A percentile compares a stretch with the other conserved stretches of the same genome.
Conservation (phyloP, 805 yeast species). For the Metschnikowia anglica region DNA sequence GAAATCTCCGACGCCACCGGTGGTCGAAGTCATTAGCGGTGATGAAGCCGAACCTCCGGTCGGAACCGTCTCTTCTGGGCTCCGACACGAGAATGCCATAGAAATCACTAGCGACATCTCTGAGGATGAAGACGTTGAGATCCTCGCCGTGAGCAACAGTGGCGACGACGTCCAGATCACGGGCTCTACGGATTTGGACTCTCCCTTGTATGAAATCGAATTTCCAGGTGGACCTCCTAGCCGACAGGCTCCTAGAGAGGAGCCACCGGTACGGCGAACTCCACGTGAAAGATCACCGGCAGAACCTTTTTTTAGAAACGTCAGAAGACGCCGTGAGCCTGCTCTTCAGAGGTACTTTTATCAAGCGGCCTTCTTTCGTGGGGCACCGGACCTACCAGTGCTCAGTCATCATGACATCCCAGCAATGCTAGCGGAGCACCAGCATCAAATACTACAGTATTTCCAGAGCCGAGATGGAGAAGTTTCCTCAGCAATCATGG, state of each 20-base stretch:
- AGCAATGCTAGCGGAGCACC: conserved; percentile 12
- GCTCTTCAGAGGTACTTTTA: not conserved
- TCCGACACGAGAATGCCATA: conserved; percentile 12
- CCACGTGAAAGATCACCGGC: not conserved
- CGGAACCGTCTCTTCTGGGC: not conserved
- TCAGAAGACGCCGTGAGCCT: conserved; percentile 13
- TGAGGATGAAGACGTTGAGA: conserved; percentile 18
- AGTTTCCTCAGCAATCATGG: conserved; percentile 33
- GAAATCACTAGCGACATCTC: conserved; percentile 18
- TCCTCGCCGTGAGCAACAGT: conserved; percentile 15
- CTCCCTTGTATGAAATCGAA: conserved; percentile 3
- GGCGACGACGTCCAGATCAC: conserved; percentile 19
- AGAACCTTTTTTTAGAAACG: conserved; percentile 6
- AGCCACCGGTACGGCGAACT: not conserved
- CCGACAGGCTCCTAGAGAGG: not conserved
- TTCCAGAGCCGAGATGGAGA: conserved; percentile 10
- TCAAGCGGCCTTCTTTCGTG: conserved; percentile 1
- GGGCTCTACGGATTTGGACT: conserved; percentile 9
- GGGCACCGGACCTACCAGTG: not conserved
- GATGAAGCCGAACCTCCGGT: conserved; percentile 9
- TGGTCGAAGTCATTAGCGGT: conserved; percentile 18
- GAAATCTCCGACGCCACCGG: conserved; percentile 14
- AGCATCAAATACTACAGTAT: conserved; percentile 6
- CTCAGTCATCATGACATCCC: conserved; percentile 6
- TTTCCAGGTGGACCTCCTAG: conserved; percentile 6